Evolutionary conservation across 805 yeast genomes (phyloP).

Genomic region (Metschnikowia santaceciliae): DNA sequence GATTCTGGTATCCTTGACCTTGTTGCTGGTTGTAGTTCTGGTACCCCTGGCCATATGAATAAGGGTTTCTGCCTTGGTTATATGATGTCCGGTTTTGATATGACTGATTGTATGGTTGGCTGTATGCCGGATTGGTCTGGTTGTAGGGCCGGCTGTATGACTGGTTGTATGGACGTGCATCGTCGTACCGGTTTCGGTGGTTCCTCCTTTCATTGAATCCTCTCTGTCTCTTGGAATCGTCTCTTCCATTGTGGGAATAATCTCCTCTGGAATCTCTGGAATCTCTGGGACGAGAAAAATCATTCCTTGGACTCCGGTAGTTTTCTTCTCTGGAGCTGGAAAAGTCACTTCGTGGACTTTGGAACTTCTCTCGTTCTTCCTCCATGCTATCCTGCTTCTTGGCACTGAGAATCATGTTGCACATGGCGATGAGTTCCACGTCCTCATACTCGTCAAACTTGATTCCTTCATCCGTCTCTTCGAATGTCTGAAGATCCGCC

Average conservation of each 20-base stretch:
- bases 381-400: slow-evolving; percentile 17
- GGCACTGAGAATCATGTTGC: slow-evolving; percentile 48
- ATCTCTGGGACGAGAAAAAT: not conserved
- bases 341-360: not conserved
- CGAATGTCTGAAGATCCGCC: slow-evolving; percentile 71
- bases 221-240: not conserved
- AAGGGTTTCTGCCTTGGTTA: too few relatives aligned
- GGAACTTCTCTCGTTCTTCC: not conserved
- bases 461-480: slow-evolving; percentile 60
- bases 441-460: slow-evolving; percentile 79
- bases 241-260: not conserved
- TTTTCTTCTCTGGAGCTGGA: not conserved
- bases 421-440: slow-evolving; percentile 63
- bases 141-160: not conserved
- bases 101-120: not conserved
- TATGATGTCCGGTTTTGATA: not conserved
- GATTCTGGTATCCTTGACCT: not conserved
- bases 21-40: not conserved
- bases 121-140: not conserved
- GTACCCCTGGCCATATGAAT: too few relatives aligned
- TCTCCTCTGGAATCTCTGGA: too few relatives aligned
- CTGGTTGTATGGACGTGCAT: not conserved
- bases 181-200: not conserved
- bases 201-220: not conserved
- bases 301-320: not conserved